Evolutionary conservation across 208 protist species (phyloP).

Genomic region (Lotmaria passim): DNA sequence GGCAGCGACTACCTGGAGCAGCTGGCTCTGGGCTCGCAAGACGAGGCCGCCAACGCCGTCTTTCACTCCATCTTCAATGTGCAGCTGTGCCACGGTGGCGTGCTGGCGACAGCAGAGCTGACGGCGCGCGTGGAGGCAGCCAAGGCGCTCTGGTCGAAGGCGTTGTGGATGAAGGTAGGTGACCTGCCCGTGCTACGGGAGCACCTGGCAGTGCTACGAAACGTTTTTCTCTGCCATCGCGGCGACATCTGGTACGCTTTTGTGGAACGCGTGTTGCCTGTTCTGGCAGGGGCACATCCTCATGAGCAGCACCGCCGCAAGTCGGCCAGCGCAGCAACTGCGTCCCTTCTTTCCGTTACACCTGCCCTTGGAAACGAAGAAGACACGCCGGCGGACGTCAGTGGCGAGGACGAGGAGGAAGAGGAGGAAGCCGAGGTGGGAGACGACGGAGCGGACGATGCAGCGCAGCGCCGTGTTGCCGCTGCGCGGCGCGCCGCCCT

Average conservation of each 20-base stretch:
- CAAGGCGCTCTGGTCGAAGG: slow-evolving; percentile 71
- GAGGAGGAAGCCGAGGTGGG: background rate
- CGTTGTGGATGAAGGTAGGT: slow-evolving; percentile 75
- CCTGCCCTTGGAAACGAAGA: background rate
- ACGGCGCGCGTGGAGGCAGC: slow-evolving; percentile 73
- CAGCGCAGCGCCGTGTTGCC: background rate
- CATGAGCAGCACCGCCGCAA: background rate
- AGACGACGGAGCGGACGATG: slow-evolving; percentile 4
- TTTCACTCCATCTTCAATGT: slow-evolving; percentile 78
- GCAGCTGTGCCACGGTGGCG: slow-evolving; percentile 61
- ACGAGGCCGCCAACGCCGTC: slow-evolving; percentile 78
- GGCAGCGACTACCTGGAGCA: slow-evolving; percentile 71
- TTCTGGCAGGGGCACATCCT: slow-evolving; percentile 9
- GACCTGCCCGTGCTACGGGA: slow-evolving; percentile 36
- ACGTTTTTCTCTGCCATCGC: slow-evolving; percentile 81
- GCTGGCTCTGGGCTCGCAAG: slow-evolving; percentile 74
- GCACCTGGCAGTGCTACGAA: slow-evolving; percentile 58
- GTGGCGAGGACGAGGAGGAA: slow-evolving; percentile 1
- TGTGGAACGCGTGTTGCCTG: slow-evolving; percentile 54
- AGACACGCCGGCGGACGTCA: slow-evolving; percentile 2
- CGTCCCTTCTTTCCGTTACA: background rate
- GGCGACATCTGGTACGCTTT: slow-evolving; percentile 87
- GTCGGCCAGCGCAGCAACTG: background rate
- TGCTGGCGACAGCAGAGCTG: slow-evolving; percentile 68
- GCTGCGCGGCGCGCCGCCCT: slow-evolving; percentile 24